Evolutionary conservation across 2,329 filamentous ascomycete genomes (phyloP).

Genomic region (Verticillium klebahnii): DNA sequence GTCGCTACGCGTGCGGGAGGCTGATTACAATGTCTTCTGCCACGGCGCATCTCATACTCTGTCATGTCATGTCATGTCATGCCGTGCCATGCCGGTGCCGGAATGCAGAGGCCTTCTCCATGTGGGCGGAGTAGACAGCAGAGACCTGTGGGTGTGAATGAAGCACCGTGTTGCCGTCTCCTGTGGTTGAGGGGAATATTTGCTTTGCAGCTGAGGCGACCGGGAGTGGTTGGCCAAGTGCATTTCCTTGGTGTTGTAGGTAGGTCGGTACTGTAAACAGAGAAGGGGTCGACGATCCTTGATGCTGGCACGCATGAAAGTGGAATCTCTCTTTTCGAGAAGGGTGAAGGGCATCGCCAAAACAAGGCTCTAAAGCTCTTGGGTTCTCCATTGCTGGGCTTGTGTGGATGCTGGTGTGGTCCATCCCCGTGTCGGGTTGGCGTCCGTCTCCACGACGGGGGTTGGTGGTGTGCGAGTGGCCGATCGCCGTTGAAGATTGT

Average conservation of each 20-base stretch:
- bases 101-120: neutral
- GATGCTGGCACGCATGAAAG: conserved; percentile 15
- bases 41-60: neutral
- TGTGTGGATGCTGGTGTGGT: too few species aligned
- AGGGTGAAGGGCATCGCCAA: neutral
- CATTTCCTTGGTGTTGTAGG: neutral
- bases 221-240: neutral
- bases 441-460: neutral
- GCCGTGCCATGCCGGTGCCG: neutral
- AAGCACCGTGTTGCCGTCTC: neutral
- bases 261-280: conserved; percentile 1
- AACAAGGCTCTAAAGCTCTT: neutral
- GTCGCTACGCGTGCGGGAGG: neutral
- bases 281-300: conserved; percentile 8
- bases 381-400: neutral
- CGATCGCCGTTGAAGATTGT: neutral
- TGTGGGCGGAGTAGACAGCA: neutral
- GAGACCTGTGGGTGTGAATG: neutral
- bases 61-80: neutral
- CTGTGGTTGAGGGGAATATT: neutral
- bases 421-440: neutral
- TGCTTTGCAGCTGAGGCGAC: neutral
- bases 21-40: neutral
- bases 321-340: conserved; percentile 1
- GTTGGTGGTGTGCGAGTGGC: neutral